These are phyloP conservation scores for Chenopodium suecicum DNA, from an alignment of 148 eudicot species.

Conservation along the genomic window DNA sequence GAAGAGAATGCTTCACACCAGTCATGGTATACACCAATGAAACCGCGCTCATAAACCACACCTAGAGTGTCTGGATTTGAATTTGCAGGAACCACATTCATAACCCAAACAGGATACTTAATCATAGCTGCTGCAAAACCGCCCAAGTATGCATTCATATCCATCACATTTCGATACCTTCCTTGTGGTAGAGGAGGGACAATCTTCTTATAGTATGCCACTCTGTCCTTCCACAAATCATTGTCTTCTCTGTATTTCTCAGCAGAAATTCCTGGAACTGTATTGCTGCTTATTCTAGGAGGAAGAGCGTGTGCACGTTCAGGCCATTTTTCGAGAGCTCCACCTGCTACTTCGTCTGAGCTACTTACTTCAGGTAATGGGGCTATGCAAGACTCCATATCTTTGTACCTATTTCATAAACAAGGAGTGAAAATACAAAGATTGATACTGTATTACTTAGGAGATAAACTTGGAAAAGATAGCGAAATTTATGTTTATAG, in stretches of 20 bases:
- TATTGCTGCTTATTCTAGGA: conserved; percentile 68
- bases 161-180: conserved; percentile 70
- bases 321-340: conserved; percentile 84
- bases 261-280: conserved; percentile 47
- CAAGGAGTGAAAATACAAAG: not conserved
- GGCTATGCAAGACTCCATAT: conserved; percentile 80
- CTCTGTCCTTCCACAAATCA: conserved; percentile 63
- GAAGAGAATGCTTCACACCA: conserved; percentile 97
- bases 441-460: not conserved
- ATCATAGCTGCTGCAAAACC: conserved; percentile 83
- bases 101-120: conserved; percentile 91
- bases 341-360: conserved; percentile 73
- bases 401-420: conserved; percentile 53
- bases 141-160: conserved; percentile 87
- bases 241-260: conserved; percentile 65
- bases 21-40: conserved; percentile 83
- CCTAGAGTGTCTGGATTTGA: conserved; percentile 69
- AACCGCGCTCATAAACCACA: conserved; percentile 70
- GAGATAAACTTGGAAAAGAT: not conserved
- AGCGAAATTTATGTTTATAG: not conserved
- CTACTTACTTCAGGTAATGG: conserved; percentile 76
- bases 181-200: conserved; percentile 52
- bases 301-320: conserved; percentile 76
- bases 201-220: conserved; percentile 52
- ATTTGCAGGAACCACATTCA: conserved; percentile 83